Conservation (phyloP, 352 stramenopile species). For the Pythium rishiriense region DNA sequence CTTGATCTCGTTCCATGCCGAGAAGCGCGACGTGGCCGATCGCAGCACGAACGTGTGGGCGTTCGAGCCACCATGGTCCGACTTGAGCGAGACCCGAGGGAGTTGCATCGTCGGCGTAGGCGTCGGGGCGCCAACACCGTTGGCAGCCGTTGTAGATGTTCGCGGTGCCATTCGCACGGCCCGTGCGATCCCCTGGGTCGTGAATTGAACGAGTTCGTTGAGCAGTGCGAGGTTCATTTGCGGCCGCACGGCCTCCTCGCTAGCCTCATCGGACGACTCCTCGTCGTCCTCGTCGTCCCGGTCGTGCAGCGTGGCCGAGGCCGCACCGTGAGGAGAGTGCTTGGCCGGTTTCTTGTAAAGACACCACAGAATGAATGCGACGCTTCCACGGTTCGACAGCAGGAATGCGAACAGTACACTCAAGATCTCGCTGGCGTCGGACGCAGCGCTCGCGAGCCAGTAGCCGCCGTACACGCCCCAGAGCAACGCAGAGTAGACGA, state of each 20-base stretch:
- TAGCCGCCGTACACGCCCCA: slow-evolving; percentile 70
- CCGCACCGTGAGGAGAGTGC: not conserved
- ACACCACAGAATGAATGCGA: slow-evolving; percentile 73
- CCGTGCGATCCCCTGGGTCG: slow-evolving; percentile 70
- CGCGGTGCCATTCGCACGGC: slow-evolving; percentile 40
- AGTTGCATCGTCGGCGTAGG: slow-evolving; percentile 7
- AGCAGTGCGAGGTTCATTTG: slow-evolving; percentile 82
- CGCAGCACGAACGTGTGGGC: slow-evolving; percentile 46
- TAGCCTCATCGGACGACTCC: slow-evolving; percentile 34
- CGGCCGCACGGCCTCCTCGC: slow-evolving; percentile 61
- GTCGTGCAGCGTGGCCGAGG: not conserved
- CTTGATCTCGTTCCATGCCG: slow-evolving; percentile 48
- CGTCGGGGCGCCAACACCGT: not conserved
- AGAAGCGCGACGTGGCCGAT: slow-evolving; percentile 28
- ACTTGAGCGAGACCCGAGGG: not conserved
- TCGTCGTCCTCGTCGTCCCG: slow-evolving; percentile 14
- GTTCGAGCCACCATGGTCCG: not conserved
- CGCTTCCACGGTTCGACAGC: slow-evolving; percentile 68
- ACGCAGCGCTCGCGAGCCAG: slow-evolving; percentile 44
- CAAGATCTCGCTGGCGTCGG: slow-evolving; percentile 37
- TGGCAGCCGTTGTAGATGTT: not conserved
- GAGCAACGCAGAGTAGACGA: slow-evolving; percentile 64
- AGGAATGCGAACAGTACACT: slow-evolving; percentile 66
- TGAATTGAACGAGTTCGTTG: slow-evolving; percentile 78
- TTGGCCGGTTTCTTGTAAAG: slow-evolving; percentile 53